A percentile compares a stretch with the other conserved stretches of the same genome.
Evolutionary conservation across 2,329 filamentous ascomycete species (phyloP).

Genomic region (Aspergillus viridinutans): DNA sequence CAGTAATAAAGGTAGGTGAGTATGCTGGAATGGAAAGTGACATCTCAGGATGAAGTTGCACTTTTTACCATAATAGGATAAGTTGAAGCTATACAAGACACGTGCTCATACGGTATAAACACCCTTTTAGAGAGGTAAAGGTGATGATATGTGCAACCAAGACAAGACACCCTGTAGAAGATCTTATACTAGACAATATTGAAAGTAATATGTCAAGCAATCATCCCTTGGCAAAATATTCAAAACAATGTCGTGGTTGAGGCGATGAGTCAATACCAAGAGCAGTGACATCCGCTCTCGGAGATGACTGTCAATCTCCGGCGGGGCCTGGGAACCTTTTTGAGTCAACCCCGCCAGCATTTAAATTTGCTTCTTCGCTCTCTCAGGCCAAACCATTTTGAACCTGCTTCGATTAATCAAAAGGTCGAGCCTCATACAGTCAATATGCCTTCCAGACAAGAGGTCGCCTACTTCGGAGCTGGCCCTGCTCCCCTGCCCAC

Average conservation of each 20-base stretch:
- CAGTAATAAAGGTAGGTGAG: not conserved
- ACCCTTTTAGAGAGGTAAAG: not conserved
- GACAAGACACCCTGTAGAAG: not conserved
- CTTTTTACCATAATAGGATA: not conserved
- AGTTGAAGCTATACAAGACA: not conserved
- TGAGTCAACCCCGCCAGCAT: not conserved
- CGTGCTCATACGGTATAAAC: not conserved
- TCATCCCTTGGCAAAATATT: not conserved
- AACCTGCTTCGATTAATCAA: not conserved
- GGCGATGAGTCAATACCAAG: not conserved
- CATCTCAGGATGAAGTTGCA: not conserved
- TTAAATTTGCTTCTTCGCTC: not conserved
- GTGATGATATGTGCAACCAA: not conserved
- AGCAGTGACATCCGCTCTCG: not conserved
- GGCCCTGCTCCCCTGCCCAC: constrained; percentile 86
- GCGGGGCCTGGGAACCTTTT: not conserved
- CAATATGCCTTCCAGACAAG: constrained; percentile 47
- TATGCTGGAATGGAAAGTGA: not conserved
- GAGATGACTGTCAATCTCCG: not conserved
- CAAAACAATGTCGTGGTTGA: not conserved
- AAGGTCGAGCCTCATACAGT: not conserved
- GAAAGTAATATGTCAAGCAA: not conserved
- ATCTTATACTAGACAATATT: not conserved
- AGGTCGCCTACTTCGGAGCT: constrained; percentile 83
- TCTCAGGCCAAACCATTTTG: not conserved